Evolutionary conservation across 495 filamentous ascomycete species (phyloP).

Genomic region (Cercophora scortea): DNA sequence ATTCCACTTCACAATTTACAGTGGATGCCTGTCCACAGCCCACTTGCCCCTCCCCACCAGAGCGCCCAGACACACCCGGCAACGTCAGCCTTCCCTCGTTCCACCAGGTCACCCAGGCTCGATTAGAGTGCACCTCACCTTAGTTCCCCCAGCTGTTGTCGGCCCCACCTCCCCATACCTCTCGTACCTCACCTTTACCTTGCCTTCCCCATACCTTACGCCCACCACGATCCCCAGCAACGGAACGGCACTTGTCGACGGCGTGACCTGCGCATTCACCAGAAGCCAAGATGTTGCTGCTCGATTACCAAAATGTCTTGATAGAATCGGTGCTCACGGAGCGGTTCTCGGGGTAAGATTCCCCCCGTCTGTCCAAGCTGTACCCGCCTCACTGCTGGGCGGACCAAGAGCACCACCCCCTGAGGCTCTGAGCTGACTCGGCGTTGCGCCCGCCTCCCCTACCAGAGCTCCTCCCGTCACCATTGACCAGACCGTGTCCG

Average conservation of each 20-base stretch:
- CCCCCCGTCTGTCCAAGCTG: not conserved
- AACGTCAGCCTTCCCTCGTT: conserved; percentile 19
- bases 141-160: conserved; percentile 4
- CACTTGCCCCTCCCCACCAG: not conserved
- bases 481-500: conserved; percentile 95
- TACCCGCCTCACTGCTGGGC: too few relatives aligned
- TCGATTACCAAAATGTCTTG: conserved; percentile 98
- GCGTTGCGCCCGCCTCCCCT: conserved; percentile 1
- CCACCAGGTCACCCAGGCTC: too few relatives aligned
- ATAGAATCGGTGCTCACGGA: conserved; percentile 94
- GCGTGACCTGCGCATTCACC: conserved; percentile 1
- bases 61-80: conserved; percentile 5
- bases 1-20: not conserved
- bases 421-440: too few relatives aligned
- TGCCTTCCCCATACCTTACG: not conserved
- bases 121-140: too few relatives aligned
- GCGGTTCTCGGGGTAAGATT: conserved; percentile 75
- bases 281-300: conserved; percentile 69
- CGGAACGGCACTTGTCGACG: not conserved
- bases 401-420: too few relatives aligned
- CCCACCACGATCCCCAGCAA: conserved; percentile 5
- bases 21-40: not conserved
- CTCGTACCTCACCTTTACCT: too few relatives aligned
- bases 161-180: conserved; percentile 2
- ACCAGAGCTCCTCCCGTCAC: conserved; percentile 68